Base-by-base conservation (phyloP, 495 filamentous ascomycete species). In the Staphylotrichum longicolle region DNA sequence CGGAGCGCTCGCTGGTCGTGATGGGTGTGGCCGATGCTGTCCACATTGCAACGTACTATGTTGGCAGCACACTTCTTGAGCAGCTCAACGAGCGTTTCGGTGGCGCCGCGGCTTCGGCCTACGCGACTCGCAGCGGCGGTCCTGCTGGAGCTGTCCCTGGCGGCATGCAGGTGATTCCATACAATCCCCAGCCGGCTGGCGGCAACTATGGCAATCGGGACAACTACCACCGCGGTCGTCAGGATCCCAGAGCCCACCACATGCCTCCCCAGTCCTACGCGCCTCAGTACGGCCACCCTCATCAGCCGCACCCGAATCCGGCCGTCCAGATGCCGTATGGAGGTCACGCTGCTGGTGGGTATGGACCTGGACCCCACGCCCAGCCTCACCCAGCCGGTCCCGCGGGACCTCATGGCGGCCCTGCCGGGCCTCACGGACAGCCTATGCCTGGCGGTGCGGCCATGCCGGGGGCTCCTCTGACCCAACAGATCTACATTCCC, bases 11-110 rank as follows among this genome's bases (percentile, higher is more conserved):
- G 14, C 85, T 98, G n/a, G 92, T 97, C 56, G 90, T 94, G 50
- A 87, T 92, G 71, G 90, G 90, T 68, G 90, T 94, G 47, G 90
- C 90, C 54, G 90, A 94, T 78, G 93, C 94, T 44, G 94, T 98
- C 51, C 94, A 98, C 75, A 98, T 98, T 71, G 94, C 94, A 33
- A 95, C 93, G 33, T 98, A 98, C 79, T 98, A 98, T 67, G 93
- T 98, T 58, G 93, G 91, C 12, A 94, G 91, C 73, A 98, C 94
- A 7, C 84, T 98, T 37, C 88, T 93, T 47, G 93, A 98, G 77
- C 94, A 98, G 73, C 83, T 98, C 52, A 96, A 91, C 4, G 93
- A 98, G 69, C 86, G 94, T 30, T 98, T 96, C 65, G 93, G 93
- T 57, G 95, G 94, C 3, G 92, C 94, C 11, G 93, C 94, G 44